These are phyloP conservation scores for Leucoagaricus sp. DNA, from an alignment of 1,284 basidiomycete genomes.

Conservation along the genomic window DNA sequence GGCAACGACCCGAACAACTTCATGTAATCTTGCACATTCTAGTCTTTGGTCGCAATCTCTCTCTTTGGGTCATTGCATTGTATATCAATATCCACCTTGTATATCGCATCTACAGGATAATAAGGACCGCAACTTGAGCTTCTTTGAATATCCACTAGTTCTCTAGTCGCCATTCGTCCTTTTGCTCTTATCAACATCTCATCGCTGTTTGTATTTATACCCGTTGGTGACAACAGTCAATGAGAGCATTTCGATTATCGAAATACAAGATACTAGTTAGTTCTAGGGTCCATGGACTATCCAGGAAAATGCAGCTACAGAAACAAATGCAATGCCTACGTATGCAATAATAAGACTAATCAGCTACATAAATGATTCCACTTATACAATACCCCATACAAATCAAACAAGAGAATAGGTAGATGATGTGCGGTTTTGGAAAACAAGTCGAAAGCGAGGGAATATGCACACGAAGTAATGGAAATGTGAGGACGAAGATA, in stretches of 20 bases:
- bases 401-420: background rate
- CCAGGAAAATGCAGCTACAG: background rate
- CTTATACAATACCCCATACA: background rate
- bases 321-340: background rate
- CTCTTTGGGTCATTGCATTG: background rate
- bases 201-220: background rate
- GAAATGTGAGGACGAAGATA: background rate
- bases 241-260: background rate
- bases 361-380: background rate
- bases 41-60: background rate
- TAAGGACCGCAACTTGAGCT: background rate
- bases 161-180: too few species aligned
- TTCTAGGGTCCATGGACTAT: background rate
- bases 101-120: background rate
- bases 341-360: background rate
- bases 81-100: conserved; percentile 11
- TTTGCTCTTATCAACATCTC: background rate
- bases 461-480: background rate
- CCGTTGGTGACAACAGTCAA: background rate
- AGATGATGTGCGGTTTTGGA: background rate
- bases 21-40: conserved; percentile 48
- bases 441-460: background rate
- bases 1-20: conserved; percentile 70
- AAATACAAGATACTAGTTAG: background rate
- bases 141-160: background rate